Percentiles rank a stretch among this genome's conserved stretches.
Conservation (phyloP, 148 eudicot genomes). For the Euryodendron excelsum region DNA sequence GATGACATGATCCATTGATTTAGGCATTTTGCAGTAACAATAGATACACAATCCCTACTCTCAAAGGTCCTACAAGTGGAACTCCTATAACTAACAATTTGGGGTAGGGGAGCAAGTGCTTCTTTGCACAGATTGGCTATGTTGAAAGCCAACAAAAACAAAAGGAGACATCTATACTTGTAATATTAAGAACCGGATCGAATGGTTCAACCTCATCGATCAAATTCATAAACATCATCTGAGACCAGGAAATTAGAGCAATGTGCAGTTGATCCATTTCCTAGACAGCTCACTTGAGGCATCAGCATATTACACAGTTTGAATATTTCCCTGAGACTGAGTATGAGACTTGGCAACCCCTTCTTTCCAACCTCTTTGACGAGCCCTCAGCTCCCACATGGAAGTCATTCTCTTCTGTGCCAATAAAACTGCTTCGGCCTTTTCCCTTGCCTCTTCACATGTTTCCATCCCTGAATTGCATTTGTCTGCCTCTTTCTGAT, state of each 20-base stretch:
- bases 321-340: slow-evolving; percentile 22
- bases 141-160: background rate
- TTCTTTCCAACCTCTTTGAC: slow-evolving; percentile 71
- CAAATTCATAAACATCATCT: slow-evolving; percentile 4
- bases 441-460: slow-evolving; percentile 83
- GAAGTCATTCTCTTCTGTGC: slow-evolving; percentile 51
- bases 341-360: slow-evolving; percentile 30
- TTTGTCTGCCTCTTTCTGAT: slow-evolving; percentile 83
- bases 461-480: slow-evolving; percentile 92
- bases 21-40: background rate
- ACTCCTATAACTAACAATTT: background rate
- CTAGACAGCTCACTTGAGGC: background rate
- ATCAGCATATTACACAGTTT: slow-evolving; percentile 9
- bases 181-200: background rate
- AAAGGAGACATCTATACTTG: background rate
- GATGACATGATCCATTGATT: background rate
- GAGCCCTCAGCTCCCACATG: slow-evolving; percentile 75
- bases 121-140: background rate
- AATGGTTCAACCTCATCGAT: slow-evolving; percentile 1
- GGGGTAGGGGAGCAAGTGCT: background rate
- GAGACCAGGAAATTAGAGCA: slow-evolving; percentile 1
- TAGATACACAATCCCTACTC: background rate
- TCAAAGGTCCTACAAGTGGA: background rate
- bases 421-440: slow-evolving; percentile 56
- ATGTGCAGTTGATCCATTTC: no score